Conservation (phyloP, 106 monocot genomes). For the Iris macrosiphon region DNA sequence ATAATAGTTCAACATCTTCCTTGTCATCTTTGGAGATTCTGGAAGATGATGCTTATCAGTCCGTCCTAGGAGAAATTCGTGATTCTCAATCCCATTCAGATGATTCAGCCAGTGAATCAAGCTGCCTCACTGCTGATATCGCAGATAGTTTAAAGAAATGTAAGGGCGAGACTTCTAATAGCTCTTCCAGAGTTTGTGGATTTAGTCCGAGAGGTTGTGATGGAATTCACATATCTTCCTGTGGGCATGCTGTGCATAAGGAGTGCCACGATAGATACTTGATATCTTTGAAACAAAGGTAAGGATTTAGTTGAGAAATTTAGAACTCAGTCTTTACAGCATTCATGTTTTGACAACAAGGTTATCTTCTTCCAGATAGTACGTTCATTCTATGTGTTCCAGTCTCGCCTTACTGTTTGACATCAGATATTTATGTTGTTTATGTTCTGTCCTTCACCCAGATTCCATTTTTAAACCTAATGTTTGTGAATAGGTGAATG, state of each 20-base stretch:
- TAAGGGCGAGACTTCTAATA: conserved; percentile 13
- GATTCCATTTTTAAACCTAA: too few species aligned
- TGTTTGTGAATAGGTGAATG: too few species aligned
- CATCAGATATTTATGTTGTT: too few species aligned
- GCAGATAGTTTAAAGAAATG: conserved; percentile 5
- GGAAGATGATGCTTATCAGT: conserved; percentile 48
- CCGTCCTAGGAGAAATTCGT: conserved; percentile 23
- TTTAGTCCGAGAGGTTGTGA: conserved; percentile 66
- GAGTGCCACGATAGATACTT: conserved; percentile 81
- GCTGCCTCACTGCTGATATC: neutral
- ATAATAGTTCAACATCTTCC: conserved; percentile 1
- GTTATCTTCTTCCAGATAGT: too few species aligned
- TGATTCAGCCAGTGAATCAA: neutral
- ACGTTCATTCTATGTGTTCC: too few species aligned
- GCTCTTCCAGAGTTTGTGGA: conserved; percentile 8
- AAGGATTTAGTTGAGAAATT: neutral
- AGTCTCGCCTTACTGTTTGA: too few species aligned
- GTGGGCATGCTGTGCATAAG: conserved; percentile 85
- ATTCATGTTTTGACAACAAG: too few species aligned
- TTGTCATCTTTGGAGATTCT: conserved; percentile 31
- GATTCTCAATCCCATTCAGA: conserved; percentile 7
- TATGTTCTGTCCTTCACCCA: too few species aligned
- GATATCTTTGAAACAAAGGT: conserved; percentile 75
- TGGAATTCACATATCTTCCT: conserved; percentile 84
- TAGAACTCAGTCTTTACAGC: too few species aligned